phyloP scores from a whole-genome alignment of 176 grass and related monocot species.

The Pharus latifolius region DNA sequence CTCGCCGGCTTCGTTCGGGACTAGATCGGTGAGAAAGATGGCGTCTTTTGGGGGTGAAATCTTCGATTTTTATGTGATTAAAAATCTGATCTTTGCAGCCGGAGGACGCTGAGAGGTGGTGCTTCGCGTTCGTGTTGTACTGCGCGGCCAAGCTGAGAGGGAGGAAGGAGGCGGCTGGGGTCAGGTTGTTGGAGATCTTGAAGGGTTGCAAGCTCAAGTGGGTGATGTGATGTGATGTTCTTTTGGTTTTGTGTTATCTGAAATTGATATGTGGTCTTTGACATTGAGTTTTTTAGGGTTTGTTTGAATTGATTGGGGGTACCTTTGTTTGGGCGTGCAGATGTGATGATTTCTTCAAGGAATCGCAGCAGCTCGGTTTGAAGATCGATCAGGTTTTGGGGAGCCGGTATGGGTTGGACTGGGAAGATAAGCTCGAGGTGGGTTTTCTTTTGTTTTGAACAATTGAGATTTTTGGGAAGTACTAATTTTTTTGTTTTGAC shows the following conservation, averaged over 20 bases:
- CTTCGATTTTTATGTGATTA: background rate
- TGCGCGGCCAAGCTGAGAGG: slow-evolving; percentile 46
- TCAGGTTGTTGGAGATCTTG: slow-evolving; percentile 53
- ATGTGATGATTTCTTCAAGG: slow-evolving; percentile 65
- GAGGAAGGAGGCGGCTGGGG: slow-evolving; percentile 21
- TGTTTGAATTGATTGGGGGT: background rate
- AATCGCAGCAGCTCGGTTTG: slow-evolving; percentile 45
- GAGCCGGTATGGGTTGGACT: slow-evolving; percentile 48
- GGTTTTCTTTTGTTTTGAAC: slow-evolving; percentile 3
- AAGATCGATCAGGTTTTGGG: slow-evolving; percentile 36
- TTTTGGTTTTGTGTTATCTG: too few relatives aligned
- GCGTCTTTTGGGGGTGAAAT: background rate
- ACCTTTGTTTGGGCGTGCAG: slow-evolving; percentile 29
- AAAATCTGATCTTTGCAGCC: slow-evolving; percentile 26
- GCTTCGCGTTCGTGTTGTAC: slow-evolving; percentile 68
- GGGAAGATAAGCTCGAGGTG: slow-evolving; percentile 73
- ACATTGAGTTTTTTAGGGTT: background rate
- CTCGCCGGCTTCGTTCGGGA: slow-evolving; percentile 35
- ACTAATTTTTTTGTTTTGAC: slow-evolving; percentile 17
- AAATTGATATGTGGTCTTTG: too few relatives aligned
- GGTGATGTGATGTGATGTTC: background rate
- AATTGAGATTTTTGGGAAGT: background rate
- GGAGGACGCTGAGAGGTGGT: slow-evolving; percentile 52
- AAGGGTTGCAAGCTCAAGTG: slow-evolving; percentile 59
- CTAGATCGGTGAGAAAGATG: slow-evolving; percentile 25